Conservation (phyloP, 2,329 filamentous ascomycete species). For the Colletotrichum eleusines region DNA sequence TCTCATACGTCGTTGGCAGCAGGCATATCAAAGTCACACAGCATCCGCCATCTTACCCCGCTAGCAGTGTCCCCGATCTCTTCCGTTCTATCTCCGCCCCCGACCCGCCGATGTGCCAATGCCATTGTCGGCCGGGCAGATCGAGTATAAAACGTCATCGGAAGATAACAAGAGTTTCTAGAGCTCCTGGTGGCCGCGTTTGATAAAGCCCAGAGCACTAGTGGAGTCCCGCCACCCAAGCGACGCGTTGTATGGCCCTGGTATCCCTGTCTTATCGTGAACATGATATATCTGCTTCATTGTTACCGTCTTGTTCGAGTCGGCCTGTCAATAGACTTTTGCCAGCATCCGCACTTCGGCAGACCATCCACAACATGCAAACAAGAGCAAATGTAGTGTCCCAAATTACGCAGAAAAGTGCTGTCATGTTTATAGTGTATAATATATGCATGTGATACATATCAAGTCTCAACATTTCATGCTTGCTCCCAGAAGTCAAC, state of each 20-base stretch:
- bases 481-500: not conserved
- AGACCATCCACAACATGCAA: not conserved
- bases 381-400: not conserved
- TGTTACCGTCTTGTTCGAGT: not conserved
- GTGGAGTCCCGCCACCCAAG: not conserved
- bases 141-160: not conserved
- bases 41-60: not conserved
- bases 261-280: not conserved
- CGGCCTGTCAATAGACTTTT: not conserved
- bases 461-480: conserved; percentile 20
- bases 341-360: not conserved
- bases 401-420: not conserved
- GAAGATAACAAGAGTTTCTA: not conserved
- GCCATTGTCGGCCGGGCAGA: not conserved
- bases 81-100: too few relatives aligned
- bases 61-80: not conserved
- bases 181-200: not conserved
- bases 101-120: not conserved
- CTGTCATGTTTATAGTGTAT: conserved; percentile 24
- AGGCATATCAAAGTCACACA: not conserved
- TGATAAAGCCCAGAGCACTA: not conserved
- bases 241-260: not conserved
- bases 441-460: conserved; percentile 28
- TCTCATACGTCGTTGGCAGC: not conserved
- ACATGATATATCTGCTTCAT: not conserved